Percentiles rank a stretch among this genome's conserved stretches.
Evolutionary conservation across 2,329 filamentous ascomycete species (phyloP).

Genomic region (Alternaria viburni): DNA sequence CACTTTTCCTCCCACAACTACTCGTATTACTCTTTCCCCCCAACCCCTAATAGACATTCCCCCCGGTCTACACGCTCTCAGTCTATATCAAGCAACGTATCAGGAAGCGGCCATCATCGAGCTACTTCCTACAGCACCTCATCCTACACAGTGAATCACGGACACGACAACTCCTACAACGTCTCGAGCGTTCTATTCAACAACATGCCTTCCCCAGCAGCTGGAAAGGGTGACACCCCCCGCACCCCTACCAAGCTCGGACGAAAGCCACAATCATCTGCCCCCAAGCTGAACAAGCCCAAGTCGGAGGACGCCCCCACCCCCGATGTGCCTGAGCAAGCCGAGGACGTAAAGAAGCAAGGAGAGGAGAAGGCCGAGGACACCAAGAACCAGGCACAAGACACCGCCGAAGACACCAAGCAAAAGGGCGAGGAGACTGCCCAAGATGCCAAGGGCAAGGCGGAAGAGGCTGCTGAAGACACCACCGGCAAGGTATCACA

Average conservation of each 20-base stretch:
- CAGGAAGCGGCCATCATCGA: slow-evolving; percentile 30
- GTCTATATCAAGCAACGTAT: slow-evolving; percentile 49
- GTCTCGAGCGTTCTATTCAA: slow-evolving; percentile 37
- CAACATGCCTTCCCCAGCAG: slow-evolving; percentile 60
- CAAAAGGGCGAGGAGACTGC: slow-evolving; percentile 38
- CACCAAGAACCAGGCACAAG: slow-evolving; percentile 49
- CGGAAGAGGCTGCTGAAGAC: slow-evolving; percentile 46
- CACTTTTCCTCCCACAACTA: slow-evolving; percentile 55
- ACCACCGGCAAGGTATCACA: slow-evolving; percentile 56
- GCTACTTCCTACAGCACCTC: slow-evolving; percentile 13
- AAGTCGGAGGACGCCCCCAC: slow-evolving; percentile 45
- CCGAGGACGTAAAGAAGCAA: slow-evolving; percentile 47
- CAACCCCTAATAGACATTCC: slow-evolving; percentile 54
- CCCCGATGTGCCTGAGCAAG: slow-evolving; percentile 44
- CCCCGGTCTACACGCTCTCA: slow-evolving; percentile 45
- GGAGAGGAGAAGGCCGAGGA: slow-evolving; percentile 46
- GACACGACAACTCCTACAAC: slow-evolving; percentile 41
- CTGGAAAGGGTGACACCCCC: slow-evolving; percentile 56
- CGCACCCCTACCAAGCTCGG: slow-evolving; percentile 60
- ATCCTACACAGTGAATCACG: slow-evolving; percentile 24
- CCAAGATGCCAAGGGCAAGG: slow-evolving; percentile 46
- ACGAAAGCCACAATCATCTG: slow-evolving; percentile 50
- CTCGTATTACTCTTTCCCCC: slow-evolving; percentile 60
- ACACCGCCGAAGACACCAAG: slow-evolving; percentile 44
- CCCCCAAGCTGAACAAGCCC: slow-evolving; percentile 52